A percentile compares a stretch with the other conserved stretches of the same genome.
Conservation (phyloP, 108 stramenopile genomes). For the Fistulifera solaris region DNA sequence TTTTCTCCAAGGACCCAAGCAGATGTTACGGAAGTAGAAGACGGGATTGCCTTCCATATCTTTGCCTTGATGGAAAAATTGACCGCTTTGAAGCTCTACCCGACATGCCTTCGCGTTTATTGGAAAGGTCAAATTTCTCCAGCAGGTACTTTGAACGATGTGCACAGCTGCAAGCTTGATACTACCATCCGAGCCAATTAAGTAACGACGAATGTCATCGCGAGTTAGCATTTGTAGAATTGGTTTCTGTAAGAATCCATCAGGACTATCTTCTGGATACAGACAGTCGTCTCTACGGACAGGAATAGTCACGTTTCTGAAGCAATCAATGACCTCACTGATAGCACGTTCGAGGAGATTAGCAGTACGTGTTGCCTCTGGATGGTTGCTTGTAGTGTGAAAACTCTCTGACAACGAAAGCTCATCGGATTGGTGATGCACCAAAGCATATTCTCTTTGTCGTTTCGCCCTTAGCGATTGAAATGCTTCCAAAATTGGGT, state of each 20-base stretch:
- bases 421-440: not conserved
- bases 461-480: conserved; percentile 1
- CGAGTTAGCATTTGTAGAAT: conserved; percentile 20
- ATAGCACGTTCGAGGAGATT: conserved; percentile 13
- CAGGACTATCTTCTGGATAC: not conserved
- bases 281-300: conserved; percentile 6
- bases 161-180: conserved; percentile 35
- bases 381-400: not conserved
- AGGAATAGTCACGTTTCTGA: conserved; percentile 26
- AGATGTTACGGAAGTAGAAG: conserved; percentile 65
- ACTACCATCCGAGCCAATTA: conserved; percentile 27
- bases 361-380: conserved; percentile 8
- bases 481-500: conserved; percentile 4
- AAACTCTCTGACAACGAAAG: not conserved
- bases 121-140: conserved; percentile 58
- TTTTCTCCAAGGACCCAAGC: conserved; percentile 49
- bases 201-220: conserved; percentile 41
- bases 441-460: not conserved
- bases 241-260: conserved; percentile 4
- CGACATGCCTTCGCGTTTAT: conserved; percentile 42
- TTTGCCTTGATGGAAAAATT: conserved; percentile 64
- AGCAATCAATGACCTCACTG: conserved; percentile 23
- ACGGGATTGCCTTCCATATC: conserved; percentile 49
- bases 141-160: conserved; percentile 49
- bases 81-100: conserved; percentile 55